A percentile compares a stretch with the other conserved stretches of the same genome.
These are phyloP conservation scores for Diaporthe batatas DNA, from an alignment of 2,329 filamentous ascomycete species.

Conservation along the genomic window DNA sequence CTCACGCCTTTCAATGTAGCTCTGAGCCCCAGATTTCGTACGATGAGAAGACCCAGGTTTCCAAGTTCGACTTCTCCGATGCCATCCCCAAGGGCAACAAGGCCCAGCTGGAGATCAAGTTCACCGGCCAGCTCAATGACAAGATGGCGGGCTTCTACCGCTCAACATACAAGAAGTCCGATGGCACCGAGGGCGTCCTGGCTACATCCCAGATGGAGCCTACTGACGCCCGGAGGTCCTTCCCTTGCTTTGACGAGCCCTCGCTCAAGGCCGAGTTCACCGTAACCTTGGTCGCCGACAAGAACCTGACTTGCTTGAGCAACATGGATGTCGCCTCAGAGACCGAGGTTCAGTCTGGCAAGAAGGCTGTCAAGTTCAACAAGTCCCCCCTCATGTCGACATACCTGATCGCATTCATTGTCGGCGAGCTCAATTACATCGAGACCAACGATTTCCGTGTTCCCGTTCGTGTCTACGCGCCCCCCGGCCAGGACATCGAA, in stretches of 20 bases:
- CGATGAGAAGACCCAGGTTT: constrained; percentile 84
- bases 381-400: constrained; percentile 95
- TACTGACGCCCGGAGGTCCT: constrained; percentile 91
- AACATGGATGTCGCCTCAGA: constrained; percentile 96
- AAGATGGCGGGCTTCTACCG: constrained; percentile 93
- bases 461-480: constrained; percentile 93
- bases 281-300: constrained; percentile 90
- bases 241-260: constrained; percentile 97
- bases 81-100: constrained; percentile 80
- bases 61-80: constrained; percentile 83
- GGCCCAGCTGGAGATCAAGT: constrained; percentile 82
- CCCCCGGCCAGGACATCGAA: constrained; percentile 89
- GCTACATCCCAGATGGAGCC: constrained; percentile 97
- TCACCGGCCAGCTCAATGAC: constrained; percentile 84
- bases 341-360: constrained; percentile 77
- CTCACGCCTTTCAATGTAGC: constrained; percentile 56
- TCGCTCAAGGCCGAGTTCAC: constrained; percentile 94
- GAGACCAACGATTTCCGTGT: constrained; percentile 93
- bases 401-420: constrained; percentile 92
- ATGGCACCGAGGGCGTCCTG: constrained; percentile 84
- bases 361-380: constrained; percentile 92
- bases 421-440: constrained; percentile 93
- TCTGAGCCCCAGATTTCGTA: constrained; percentile 78
- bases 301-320: constrained; percentile 90
- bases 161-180: constrained; percentile 87